phyloP scores from a whole-genome alignment of 306 rosid genomes.

The Glycine tomentella region DNA sequence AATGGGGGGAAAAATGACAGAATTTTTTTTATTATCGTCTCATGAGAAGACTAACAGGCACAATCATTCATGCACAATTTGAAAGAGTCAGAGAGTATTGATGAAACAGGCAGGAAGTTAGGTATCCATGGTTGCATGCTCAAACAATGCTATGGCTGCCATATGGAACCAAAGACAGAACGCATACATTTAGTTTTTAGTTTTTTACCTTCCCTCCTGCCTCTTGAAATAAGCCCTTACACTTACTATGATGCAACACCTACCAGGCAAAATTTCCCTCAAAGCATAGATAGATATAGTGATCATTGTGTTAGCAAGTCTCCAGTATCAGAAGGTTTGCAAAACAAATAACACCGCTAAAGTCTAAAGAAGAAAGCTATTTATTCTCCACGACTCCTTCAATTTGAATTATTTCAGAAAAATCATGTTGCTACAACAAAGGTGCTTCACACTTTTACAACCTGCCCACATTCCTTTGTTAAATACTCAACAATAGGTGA shows the following conservation, averaged over 20 bases:
- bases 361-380: not conserved
- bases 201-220: not conserved
- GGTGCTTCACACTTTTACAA: slow-evolving; percentile 14
- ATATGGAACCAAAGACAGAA: not conserved
- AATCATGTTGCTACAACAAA: not conserved
- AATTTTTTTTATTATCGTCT: not conserved
- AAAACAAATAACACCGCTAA: not conserved
- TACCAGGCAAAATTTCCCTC: not conserved
- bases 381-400: not conserved
- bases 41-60: not conserved
- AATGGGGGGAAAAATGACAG: not conserved
- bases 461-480: not conserved
- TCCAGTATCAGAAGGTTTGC: not conserved
- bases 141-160: not conserved
- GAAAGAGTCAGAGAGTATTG: not conserved
- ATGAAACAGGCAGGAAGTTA: slow-evolving; percentile 11
- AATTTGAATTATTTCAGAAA: not conserved
- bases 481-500: slow-evolving; percentile 5
- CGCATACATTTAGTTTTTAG: not conserved
- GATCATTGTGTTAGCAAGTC: not conserved
- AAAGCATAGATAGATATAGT: slow-evolving; percentile 6
- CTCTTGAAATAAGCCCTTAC: not conserved
- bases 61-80: slow-evolving; percentile 11
- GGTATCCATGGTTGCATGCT: not conserved
- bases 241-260: not conserved